Base-by-base conservation (phyloP, 1,139 yeast species). In the Hyphopichia pseudoburtonii region DNA sequence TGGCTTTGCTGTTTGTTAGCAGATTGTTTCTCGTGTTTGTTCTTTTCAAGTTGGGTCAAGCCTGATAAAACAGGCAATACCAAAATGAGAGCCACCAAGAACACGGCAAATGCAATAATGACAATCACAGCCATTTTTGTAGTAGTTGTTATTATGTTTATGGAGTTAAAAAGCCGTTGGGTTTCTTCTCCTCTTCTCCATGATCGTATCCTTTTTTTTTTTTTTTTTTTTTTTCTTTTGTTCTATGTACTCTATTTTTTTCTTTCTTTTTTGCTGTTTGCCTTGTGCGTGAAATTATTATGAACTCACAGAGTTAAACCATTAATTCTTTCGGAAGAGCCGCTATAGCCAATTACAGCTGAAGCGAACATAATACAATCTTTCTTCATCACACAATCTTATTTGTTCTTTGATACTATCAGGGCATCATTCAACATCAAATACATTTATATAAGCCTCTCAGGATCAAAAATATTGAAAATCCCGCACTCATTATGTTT, bases 11-110 rank as follows among this genome's bases (percentile, higher is more conserved):
- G 7, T 14, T 28, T 22, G 28, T 21, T 31, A 14, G 22, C 31
- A 6, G 3, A 12, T 16, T 7, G 3, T 27, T 27, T 16, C 4
- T 17, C 6, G 15, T 16, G 15, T 16, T 27, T 27, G 31, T 35
- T 26, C 33, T 36, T 26, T 40, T 37, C 39, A 12, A 34, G 28
- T 23, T 21, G 24, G 17, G 36, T 34, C 3, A 34, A 16, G 6
- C 36, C 36, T 2, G 36, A 34, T 9, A 34, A 3, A 2, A 34
- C 30, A 2, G 36, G 36, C 8, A 34, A 18, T 3, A 24, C 16
- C 23, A 34, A n/a, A 14, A 34, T 16, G n/a, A 28, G 23, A 8
- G 14, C 32, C 15, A 29, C 36, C 8, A 34, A 12, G 4, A 29
- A 12, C 10, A 15, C 29, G 12, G 32, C 36, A 17, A 29, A 22